Evolutionary conservation across 2,329 filamentous ascomycete species (phyloP).

Genomic region (Diaporthe batatas): DNA sequence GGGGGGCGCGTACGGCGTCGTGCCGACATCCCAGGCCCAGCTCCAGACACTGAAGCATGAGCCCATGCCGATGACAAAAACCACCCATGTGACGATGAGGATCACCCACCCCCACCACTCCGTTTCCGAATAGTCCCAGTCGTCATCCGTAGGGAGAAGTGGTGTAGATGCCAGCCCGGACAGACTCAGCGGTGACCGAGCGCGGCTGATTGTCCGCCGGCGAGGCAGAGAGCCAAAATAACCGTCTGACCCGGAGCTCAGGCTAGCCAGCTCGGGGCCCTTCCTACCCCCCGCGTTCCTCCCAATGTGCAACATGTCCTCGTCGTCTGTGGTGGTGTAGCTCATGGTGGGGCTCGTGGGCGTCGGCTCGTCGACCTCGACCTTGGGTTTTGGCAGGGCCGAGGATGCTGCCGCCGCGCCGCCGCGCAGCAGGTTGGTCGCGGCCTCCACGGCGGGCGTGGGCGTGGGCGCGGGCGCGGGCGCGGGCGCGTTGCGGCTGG

Average conservation of each 20-base stretch:
- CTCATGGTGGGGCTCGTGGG: constrained; percentile 68
- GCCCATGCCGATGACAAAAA: constrained; percentile 97
- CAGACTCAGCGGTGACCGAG: constrained; percentile 73
- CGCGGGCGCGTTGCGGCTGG: constrained; percentile 49
- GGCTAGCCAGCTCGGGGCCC: constrained; percentile 54
- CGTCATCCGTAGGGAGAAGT: constrained; percentile 62
- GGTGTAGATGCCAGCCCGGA: constrained; percentile 65
- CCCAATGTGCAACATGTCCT: constrained; percentile 78
- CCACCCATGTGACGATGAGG: constrained; percentile 89
- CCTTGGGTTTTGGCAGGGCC: constrained; percentile 37
- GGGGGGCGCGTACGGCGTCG: constrained; percentile 93
- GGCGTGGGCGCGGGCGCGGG: constrained; percentile 11
- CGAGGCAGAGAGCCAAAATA: constrained; percentile 68
- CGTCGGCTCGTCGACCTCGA: constrained; percentile 43
- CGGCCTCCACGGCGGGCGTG: constrained; percentile 33
- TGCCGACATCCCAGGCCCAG: constrained; percentile 99
- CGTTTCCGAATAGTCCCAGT: constrained; percentile 94
- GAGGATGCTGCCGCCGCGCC: constrained; percentile 32
- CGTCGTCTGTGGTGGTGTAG: constrained; percentile 86
- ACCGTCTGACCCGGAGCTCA: constrained; percentile 72
- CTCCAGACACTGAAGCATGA: constrained; percentile 95
- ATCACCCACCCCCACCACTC: constrained; percentile 99
- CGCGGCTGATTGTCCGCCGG: constrained; percentile 63
- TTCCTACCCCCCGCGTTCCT: constrained; percentile 59
- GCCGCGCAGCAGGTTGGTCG: constrained; percentile 40